A percentile compares a stretch with the other conserved stretches of the same genome.
Conservation (phyloP, 1,139 yeast species). For the Spencermartinsiella ligniputridi region DNA sequence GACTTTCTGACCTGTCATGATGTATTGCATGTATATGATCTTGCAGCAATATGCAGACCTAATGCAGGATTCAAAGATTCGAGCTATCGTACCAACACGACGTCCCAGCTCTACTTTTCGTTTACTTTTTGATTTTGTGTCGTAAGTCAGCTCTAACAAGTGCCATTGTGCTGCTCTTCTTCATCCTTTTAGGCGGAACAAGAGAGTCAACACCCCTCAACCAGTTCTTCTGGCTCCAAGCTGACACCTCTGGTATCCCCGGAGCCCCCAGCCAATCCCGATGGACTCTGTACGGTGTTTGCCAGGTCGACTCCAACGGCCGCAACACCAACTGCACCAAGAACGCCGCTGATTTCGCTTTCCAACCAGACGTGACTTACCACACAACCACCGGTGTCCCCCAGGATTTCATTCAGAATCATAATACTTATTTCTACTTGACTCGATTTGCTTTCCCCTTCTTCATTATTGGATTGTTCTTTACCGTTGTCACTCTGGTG, state of each 20-base stretch:
- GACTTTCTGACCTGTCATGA: too few species aligned
- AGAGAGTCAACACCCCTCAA: constrained; percentile 44
- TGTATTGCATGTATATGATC: too few species aligned
- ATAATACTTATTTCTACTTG: constrained; percentile 54
- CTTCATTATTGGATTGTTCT: constrained; percentile 54
- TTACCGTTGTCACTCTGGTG: constrained; percentile 48
- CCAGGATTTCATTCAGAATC: constrained; percentile 40
- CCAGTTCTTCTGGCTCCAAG: constrained; percentile 66
- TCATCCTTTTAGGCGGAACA: constrained; percentile 63
- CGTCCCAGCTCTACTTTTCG: too few species aligned
- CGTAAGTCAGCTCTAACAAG: too few species aligned
- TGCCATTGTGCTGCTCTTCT: constrained; percentile 51
- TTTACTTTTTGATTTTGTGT: too few species aligned
- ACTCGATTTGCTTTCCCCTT: constrained; percentile 69
- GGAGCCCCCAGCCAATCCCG: constrained; percentile 48
- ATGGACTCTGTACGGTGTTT: constrained; percentile 70
- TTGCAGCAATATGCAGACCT: too few species aligned
- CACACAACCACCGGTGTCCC: constrained; percentile 45
- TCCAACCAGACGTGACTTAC: constrained; percentile 61
- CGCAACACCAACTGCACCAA: constrained; percentile 44
- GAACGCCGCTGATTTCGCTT: constrained; percentile 56
- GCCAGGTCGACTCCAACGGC: constrained; percentile 44
- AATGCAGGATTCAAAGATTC: too few species aligned
- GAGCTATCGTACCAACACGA: too few species aligned
- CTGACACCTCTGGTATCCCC: constrained; percentile 55